Evolutionary conservation across 2,329 filamentous ascomycete species (phyloP), one percentile per base, ranked within the genome.

Genomic region (Fusarium sp.): DNA sequence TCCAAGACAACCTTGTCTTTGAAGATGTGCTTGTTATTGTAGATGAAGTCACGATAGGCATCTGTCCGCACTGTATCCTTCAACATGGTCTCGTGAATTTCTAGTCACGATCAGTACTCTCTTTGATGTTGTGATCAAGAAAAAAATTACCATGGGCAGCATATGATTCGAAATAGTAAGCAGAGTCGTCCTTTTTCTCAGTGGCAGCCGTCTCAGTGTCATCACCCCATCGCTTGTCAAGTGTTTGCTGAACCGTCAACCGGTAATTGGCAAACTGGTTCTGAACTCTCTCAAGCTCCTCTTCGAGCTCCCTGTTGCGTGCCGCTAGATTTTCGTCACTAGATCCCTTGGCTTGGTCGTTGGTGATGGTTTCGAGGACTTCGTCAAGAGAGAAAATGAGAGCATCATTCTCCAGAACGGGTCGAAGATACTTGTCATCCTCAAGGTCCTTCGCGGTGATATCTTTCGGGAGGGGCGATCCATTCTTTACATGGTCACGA

Each of bases 81-180:
- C 61, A 98, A 84, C 93, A 98, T 98, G 8, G 90, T 93, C 73
- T 97, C 92, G 74, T 98, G 93, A 52, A 98, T 97, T 53, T 92
- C 91, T 90, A 27, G 32, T 3, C 14, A 17, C 21, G 19, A 47
- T 63, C 15, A 63, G 46, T 19, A 21, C 14, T 13, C 13, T n/a
- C 46, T 23, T 32, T 37, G 25, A 53, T 13, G 17, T 11, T 5
- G 17, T 8, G 14, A 21, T 9, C 13, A 23, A 8, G 36, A 27
- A 15, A 19, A 37, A 67, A 80, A 61, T 19, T 76, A 90, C 89
- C 87, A 58, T 82, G 80, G 53, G 80, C 77, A 9, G 84, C 82
- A 65, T 85, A 88, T 15, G 86, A 85, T 83, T 93, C 81, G 71
- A 82, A 84, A 68, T 85, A 85, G 60, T 79, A 75, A 11, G 77